Evolutionary conservation across 257 asterid species (phyloP).

Genomic region (Voacanga thouarsii): DNA sequence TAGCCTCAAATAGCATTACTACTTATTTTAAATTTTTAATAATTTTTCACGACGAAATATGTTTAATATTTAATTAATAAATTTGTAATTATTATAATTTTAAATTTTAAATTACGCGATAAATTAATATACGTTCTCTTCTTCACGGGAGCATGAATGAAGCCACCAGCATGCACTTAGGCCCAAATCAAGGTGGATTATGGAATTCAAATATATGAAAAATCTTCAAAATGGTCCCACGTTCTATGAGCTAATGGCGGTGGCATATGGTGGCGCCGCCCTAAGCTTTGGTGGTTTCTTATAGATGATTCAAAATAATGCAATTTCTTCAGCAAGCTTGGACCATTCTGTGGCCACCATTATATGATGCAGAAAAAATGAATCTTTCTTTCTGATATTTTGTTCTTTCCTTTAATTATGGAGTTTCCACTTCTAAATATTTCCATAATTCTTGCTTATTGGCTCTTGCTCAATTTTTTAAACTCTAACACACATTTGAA

Average conservation of each 20-base stretch:
- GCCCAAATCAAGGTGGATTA: conserved; percentile 36
- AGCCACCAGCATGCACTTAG: background rate
- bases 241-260: conserved; percentile 22
- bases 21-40: no score
- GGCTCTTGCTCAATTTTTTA: background rate
- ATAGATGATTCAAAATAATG: no score
- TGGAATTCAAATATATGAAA: conserved; percentile 1
- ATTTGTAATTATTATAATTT: no score
- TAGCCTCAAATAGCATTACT: background rate
- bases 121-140: background rate
- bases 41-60: background rate
- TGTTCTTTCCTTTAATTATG: background rate
- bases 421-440: conserved; percentile 6
- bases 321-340: background rate
- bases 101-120: no score
- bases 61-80: background rate
- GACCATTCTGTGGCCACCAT: conserved; percentile 6
- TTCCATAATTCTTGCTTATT: conserved; percentile 6
- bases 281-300: background rate
- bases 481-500: no score
- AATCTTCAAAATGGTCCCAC: conserved; percentile 25
- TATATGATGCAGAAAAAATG: background rate
- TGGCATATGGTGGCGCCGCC: conserved; percentile 13
- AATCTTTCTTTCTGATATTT: background rate
- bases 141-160: background rate